Conservation (phyloP, 2,329 filamentous ascomycete species). For the Pseudovirgaria hyperparasitica region DNA sequence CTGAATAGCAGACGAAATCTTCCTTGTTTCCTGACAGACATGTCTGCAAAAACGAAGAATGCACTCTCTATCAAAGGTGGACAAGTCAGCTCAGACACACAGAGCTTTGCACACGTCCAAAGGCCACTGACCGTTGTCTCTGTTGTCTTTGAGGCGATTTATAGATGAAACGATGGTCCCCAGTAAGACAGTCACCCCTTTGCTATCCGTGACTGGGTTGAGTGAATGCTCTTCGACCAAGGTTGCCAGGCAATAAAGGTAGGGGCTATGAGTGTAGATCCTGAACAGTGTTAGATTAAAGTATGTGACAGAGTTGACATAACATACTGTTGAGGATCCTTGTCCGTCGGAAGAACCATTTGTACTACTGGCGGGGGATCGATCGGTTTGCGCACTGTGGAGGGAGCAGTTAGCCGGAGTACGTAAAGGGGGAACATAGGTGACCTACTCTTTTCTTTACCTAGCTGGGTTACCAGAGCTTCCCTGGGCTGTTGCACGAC, state of each 20-base stretch:
- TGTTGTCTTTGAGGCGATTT: constrained; percentile 68
- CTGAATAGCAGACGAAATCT: constrained; percentile 63
- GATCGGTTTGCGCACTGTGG: constrained; percentile 66
- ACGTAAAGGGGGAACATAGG: constrained; percentile 4
- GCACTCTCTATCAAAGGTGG: constrained; percentile 46
- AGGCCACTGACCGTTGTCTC: constrained; percentile 24
- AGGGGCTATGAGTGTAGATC: constrained; percentile 51
- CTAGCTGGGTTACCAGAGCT: constrained; percentile 51
- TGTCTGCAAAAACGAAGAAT: constrained; percentile 84
- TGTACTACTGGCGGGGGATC: constrained; percentile 80
- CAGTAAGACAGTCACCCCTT: constrained; percentile 41
- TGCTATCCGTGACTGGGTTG: too few relatives aligned
- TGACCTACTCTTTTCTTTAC: constrained; percentile 59
- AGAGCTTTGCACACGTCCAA: constrained; percentile 1
- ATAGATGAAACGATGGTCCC: constrained; percentile 71
- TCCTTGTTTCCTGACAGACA: constrained; percentile 66
- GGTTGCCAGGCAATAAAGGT: too few relatives aligned
- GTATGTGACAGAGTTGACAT: constrained; percentile 3
- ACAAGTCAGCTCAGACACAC: constrained; percentile 2
- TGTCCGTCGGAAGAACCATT: constrained; percentile 40
- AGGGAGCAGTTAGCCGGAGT: constrained; percentile 2
- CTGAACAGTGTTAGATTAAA: constrained; percentile 20
- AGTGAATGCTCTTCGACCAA: too few relatives aligned
- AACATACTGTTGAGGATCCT: constrained; percentile 48
- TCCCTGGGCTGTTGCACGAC: constrained; percentile 56